Evolutionary conservation across 2,329 filamentous ascomycete species (phyloP).

Genomic region (Fusarium verrucosum): DNA sequence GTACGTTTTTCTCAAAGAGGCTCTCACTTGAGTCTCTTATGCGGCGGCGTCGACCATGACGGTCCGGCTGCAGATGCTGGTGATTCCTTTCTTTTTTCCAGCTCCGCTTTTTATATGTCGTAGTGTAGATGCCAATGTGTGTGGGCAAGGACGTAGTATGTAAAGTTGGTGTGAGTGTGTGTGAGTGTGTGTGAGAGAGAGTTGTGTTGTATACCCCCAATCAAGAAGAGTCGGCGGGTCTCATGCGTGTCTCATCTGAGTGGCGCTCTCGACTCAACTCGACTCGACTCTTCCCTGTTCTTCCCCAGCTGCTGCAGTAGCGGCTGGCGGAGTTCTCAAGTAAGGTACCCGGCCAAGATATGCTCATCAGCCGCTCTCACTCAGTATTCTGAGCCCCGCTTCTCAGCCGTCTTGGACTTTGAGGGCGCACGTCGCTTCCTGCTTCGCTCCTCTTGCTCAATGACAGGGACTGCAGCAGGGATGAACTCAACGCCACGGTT

Average conservation of each 20-base stretch:
- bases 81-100: slow-evolving; percentile 23
- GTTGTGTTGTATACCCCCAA: slow-evolving; percentile 15
- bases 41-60: slow-evolving; percentile 7
- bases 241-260: slow-evolving; percentile 39
- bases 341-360: slow-evolving; percentile 37
- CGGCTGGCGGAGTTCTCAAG: slow-evolving; percentile 23
- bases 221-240: slow-evolving; percentile 16
- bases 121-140: slow-evolving; percentile 32
- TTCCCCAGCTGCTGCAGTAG: slow-evolving; percentile 2
- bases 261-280: slow-evolving; percentile 18
- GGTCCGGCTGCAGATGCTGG: slow-evolving; percentile 11
- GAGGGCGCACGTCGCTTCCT: slow-evolving; percentile 52
- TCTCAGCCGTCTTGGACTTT: slow-evolving; percentile 50
- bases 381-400: slow-evolving; percentile 47
- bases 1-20: slow-evolving; percentile 12
- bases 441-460: slow-evolving; percentile 53
- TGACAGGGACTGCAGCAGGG: slow-evolving; percentile 52
- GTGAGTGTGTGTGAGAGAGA: slow-evolving; percentile 19
- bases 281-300: slow-evolving; percentile 23
- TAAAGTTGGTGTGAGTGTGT: slow-evolving; percentile 9
- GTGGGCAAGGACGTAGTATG: slow-evolving; percentile 31
- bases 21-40: slow-evolving; percentile 15
- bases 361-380: slow-evolving; percentile 4
- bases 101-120: slow-evolving; percentile 25
- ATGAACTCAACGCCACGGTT: slow-evolving; percentile 54